phyloP scores from a whole-genome alignment of 2,329 filamentous ascomycete genomes.

The Cyphellophora europaea region DNA sequence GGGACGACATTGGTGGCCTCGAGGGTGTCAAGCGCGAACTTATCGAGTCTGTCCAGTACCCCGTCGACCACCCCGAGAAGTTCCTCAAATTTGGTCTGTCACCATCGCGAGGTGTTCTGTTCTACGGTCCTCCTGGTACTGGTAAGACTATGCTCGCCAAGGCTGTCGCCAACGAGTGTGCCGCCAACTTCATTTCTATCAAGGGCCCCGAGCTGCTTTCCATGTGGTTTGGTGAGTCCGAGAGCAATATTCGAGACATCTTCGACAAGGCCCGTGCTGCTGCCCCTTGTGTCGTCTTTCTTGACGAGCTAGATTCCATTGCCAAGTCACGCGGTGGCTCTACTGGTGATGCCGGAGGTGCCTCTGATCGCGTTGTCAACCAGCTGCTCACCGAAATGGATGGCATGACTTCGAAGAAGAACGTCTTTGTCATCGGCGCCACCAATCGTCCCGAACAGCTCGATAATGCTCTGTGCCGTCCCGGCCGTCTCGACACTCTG shows the following conservation, averaged over 20 bases:
- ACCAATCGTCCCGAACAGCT: slow-evolving; percentile 99
- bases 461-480: slow-evolving; percentile 94
- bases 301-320: slow-evolving; percentile 97
- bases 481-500: slow-evolving; percentile 94
- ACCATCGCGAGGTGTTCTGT: slow-evolving; percentile 93
- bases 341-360: slow-evolving; percentile 90
- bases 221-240: slow-evolving; percentile 99
- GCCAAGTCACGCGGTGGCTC: slow-evolving; percentile 98
- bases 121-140: slow-evolving; percentile 98
- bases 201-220: slow-evolving; percentile 97
- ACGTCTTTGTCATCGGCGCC: slow-evolving; percentile 98
- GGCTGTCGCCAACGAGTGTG: slow-evolving; percentile 97
- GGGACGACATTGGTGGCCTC: slow-evolving; percentile 99
- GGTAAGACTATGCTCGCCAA: slow-evolving; percentile 99
- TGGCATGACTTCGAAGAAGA: slow-evolving; percentile 99
- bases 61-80: slow-evolving; percentile 97
- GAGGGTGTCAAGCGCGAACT: slow-evolving; percentile 99
- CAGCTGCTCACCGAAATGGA: slow-evolving; percentile 99
- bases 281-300: slow-evolving; percentile 95
- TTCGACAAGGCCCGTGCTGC: slow-evolving; percentile 99
- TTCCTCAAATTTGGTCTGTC: slow-evolving; percentile 99
- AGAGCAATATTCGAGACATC: slow-evolving; percentile 99
- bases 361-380: slow-evolving; percentile 98
- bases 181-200: slow-evolving; percentile 98
- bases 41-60: slow-evolving; percentile 97